phyloP scores from a whole-genome alignment of 1,284 basidiomycete species.

The Leccinum pachyderme region DNA sequence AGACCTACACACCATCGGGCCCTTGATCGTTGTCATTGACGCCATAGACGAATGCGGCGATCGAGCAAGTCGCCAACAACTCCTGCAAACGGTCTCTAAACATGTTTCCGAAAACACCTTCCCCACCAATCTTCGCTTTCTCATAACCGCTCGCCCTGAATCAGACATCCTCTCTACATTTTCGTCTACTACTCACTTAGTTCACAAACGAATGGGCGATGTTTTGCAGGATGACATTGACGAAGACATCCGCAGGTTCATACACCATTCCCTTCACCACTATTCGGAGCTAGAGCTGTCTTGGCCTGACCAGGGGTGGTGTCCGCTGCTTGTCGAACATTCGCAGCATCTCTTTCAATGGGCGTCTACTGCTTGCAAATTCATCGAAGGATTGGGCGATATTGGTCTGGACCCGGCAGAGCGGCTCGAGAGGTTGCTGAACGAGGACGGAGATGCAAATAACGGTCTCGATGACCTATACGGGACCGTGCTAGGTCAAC shows the following conservation, averaged over 20 bases:
- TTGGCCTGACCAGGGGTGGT: not conserved
- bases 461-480: not conserved
- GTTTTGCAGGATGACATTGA: not conserved
- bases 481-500: not conserved
- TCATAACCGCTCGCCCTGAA: not conserved
- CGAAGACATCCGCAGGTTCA: not conserved
- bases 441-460: not conserved
- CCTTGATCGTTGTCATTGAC: not conserved
- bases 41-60: not conserved
- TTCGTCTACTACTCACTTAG: not conserved
- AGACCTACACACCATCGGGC: not conserved
- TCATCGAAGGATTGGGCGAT: not conserved
- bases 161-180: not conserved
- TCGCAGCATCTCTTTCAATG: not conserved
- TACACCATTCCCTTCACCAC: not conserved
- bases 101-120: not conserved
- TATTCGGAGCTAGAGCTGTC: not conserved
- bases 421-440: not conserved
- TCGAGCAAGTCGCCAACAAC: not conserved
- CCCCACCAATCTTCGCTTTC: not conserved
- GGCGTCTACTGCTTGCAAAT: no score
- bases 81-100: not conserved
- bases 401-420: not conserved
- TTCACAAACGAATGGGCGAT: not conserved
- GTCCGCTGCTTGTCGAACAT: not conserved